phyloP scores from a whole-genome alignment of 192 early-diverging fungal genomes.

The Dimargaris cristalligena region DNA sequence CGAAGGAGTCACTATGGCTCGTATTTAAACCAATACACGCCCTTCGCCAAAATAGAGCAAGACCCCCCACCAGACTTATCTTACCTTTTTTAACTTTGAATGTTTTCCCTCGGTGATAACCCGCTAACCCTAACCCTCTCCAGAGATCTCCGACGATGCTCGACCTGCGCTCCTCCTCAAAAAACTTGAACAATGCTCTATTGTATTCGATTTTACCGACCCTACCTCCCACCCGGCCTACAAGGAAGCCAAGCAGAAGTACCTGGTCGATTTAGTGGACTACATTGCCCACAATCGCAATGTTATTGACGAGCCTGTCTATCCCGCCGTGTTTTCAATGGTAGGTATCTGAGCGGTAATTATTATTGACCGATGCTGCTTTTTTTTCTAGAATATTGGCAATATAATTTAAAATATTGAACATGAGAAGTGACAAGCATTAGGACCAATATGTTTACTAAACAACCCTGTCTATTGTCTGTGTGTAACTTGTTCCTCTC shows the following conservation, averaged over 20 bases:
- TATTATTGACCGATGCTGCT: not conserved
- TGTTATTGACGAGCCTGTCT: conserved; percentile 75
- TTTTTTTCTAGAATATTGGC: not conserved
- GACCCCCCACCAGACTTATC: not conserved
- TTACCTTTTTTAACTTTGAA: not conserved
- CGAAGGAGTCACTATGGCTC: not conserved
- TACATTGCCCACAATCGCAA: conserved; percentile 81
- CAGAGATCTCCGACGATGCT: conserved; percentile 63
- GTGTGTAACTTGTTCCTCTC: conserved; percentile 5
- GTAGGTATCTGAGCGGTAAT: conserved; percentile 25
- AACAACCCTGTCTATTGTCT: not conserved
- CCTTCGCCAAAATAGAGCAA: too few relatives aligned
- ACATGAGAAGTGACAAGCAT: not conserved
- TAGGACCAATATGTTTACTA: not conserved
- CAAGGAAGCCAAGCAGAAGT: conserved; percentile 91
- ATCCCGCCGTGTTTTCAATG: conserved; percentile 90
- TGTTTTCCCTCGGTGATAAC: not conserved
- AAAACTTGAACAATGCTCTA: conserved; percentile 82
- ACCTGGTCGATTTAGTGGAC: conserved; percentile 81
- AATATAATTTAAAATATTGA: not conserved
- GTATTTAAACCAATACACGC: not conserved
- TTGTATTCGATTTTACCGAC: conserved; percentile 94
- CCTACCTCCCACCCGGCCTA: conserved; percentile 70
- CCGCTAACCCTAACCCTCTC: not conserved
- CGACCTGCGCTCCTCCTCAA: conserved; percentile 76